phyloP scores from a whole-genome alignment of 1,284 basidiomycete species.

The Tilletia setariae region DNA sequence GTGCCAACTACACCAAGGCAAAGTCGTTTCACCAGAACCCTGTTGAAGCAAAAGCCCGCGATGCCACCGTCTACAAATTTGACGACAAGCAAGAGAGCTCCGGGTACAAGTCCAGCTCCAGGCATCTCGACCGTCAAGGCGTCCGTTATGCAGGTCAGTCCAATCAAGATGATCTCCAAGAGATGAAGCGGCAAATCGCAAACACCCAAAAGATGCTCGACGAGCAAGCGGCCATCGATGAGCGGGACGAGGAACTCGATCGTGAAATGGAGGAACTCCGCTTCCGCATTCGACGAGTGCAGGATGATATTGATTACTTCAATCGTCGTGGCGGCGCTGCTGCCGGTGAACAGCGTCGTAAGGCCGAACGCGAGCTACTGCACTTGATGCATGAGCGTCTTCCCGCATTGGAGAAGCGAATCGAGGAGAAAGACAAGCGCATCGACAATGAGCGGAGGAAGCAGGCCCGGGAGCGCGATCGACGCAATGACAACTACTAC shows the following conservation, averaged over 20 bases:
- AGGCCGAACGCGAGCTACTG: constrained; percentile 83
- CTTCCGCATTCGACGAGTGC: constrained; percentile 79
- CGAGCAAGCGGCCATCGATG: constrained; percentile 65
- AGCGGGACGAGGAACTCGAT: constrained; percentile 70
- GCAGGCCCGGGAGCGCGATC: constrained; percentile 70
- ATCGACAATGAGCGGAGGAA: constrained; percentile 63
- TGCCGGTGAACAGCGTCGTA: constrained; percentile 72
- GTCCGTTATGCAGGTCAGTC: constrained; percentile 73
- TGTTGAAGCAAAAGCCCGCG: constrained; percentile 64
- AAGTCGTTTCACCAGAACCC: constrained; percentile 64
- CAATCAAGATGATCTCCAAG: constrained; percentile 67
- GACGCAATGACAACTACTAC: constrained; percentile 72
- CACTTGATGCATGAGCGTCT: constrained; percentile 84
- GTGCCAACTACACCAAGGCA: constrained; percentile 61
- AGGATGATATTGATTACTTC: constrained; percentile 89
- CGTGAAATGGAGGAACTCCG: constrained; percentile 83
- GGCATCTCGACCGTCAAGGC: constrained; percentile 81
- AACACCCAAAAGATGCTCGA: constrained; percentile 81
- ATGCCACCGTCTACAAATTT: constrained; percentile 92
- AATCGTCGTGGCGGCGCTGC: constrained; percentile 72
- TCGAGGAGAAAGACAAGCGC: constrained; percentile 74
- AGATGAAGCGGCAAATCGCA: constrained; percentile 80
- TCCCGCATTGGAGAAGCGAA: constrained; percentile 81
- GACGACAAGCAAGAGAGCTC: constrained; percentile 61
- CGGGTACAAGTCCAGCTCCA: constrained; percentile 75